Evolutionary conservation across 352 stramenopile genomes (phyloP).

Genomic region (Globisporangium orthogonon): DNA sequence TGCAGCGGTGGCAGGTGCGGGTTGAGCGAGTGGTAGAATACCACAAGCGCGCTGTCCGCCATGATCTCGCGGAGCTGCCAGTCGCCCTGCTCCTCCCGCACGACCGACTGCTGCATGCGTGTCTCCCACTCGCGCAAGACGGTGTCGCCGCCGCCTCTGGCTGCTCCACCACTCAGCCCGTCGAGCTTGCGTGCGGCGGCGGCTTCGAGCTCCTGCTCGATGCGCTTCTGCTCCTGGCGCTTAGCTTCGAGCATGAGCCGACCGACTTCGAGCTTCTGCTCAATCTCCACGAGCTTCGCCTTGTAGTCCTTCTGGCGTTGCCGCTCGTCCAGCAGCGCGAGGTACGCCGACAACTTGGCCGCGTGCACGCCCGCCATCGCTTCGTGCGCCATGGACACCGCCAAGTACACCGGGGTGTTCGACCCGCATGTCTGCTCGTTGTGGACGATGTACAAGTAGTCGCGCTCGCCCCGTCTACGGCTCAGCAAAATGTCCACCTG

Average conservation of each 20-base stretch:
- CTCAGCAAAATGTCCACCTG: conserved; percentile 23
- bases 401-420: conserved; percentile 41
- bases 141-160: background rate
- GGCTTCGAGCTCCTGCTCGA: conserved; percentile 43
- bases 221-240: conserved; percentile 51
- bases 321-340: conserved; percentile 35
- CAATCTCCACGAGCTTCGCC: conserved; percentile 50
- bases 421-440: conserved; percentile 34
- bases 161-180: too few relatives aligned
- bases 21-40: conserved; percentile 71
- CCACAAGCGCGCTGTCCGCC: conserved; percentile 33
- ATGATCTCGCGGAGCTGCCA: conserved; percentile 63
- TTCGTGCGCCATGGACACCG: conserved; percentile 46
- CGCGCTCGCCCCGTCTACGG: conserved; percentile 39
- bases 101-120: conserved; percentile 32
- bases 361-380: conserved; percentile 37
- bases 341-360: conserved; percentile 33
- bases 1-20: conserved; percentile 25
- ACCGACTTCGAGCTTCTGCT: conserved; percentile 57
- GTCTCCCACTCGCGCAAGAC: conserved; percentile 39
- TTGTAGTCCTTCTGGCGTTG: conserved; percentile 43
- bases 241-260: conserved; percentile 50
- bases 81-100: conserved; percentile 36
- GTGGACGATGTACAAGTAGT: conserved; percentile 45
- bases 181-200: conserved; percentile 18